Percentiles rank a stretch among this genome's conserved stretches.
Evolutionary conservation across 768 basidiomycete species (phyloP).

Genomic region (Termitomyces sp.): DNA sequence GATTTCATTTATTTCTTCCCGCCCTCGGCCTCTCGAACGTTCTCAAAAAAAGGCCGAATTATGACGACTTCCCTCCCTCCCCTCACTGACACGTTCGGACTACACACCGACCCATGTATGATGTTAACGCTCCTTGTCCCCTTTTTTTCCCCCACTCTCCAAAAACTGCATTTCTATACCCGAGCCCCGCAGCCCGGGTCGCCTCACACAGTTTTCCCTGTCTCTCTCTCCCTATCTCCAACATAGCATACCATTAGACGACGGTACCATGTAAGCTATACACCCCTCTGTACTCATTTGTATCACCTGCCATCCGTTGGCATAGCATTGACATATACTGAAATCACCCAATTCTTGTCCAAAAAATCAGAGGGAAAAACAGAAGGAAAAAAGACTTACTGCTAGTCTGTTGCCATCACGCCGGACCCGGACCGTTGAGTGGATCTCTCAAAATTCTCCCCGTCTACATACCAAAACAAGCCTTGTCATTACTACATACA

Average conservation of each 20-base stretch:
- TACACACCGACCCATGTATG: slow-evolving; percentile 7
- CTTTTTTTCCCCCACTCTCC: background rate
- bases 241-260: slow-evolving; percentile 21
- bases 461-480: background rate
- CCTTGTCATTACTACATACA: background rate
- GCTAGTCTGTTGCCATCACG: background rate
- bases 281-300: slow-evolving; percentile 19
- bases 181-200: background rate
- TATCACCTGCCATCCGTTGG: slow-evolving; percentile 8
- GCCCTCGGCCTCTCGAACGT: slow-evolving; percentile 3
- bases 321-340: slow-evolving; percentile 7
- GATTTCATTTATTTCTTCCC: background rate
- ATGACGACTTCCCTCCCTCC: slow-evolving; percentile 11
- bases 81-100: slow-evolving; percentile 10
- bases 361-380: background rate
- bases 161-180: slow-evolving; percentile 9
- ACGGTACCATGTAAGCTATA: slow-evolving; percentile 18
- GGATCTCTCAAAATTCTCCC: background rate
- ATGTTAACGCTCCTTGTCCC: slow-evolving; percentile 7
- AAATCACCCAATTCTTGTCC: slow-evolving; percentile 1
- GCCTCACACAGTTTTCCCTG: background rate
- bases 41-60: slow-evolving; percentile 9
- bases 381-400: background rate
- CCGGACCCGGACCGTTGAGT: background rate
- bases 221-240: background rate